These are phyloP conservation scores for Colletotrichum musae DNA, from an alignment of 2,329 filamentous ascomycete species.

Conservation along the genomic window DNA sequence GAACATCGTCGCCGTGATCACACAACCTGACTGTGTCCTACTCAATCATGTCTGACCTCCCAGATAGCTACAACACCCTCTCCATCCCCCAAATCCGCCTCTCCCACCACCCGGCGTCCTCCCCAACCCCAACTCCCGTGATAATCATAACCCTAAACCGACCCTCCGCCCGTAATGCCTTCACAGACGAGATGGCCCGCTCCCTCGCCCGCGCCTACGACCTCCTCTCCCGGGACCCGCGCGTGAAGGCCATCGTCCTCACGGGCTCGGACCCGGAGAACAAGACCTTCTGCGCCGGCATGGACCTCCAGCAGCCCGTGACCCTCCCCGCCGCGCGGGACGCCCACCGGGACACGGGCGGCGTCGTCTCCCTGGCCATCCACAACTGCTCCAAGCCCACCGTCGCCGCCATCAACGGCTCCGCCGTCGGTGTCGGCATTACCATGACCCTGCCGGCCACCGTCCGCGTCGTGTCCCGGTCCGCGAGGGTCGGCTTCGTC, in stretches of 20 bases:
- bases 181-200: conserved; percentile 74
- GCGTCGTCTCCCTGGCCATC: conserved; percentile 68
- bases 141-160: conserved; percentile 76
- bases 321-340: conserved; percentile 46
- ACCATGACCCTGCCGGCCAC: conserved; percentile 72
- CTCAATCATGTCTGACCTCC: conserved; percentile 42
- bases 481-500: conserved; percentile 80
- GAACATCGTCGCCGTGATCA: neutral
- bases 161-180: conserved; percentile 77
- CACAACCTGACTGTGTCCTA: no score
- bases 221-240: conserved; percentile 65
- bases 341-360: conserved; percentile 65
- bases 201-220: conserved; percentile 71
- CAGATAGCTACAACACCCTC: conserved; percentile 58
- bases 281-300: conserved; percentile 71
- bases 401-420: conserved; percentile 71
- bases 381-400: conserved; percentile 71
- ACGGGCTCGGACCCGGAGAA: conserved; percentile 65
- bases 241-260: conserved; percentile 69
- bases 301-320: conserved; percentile 63
- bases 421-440: conserved; percentile 72
- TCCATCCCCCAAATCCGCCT: conserved; percentile 61
- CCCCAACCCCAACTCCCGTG: conserved; percentile 71
- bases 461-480: conserved; percentile 66
- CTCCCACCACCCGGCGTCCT: conserved; percentile 64